These are phyloP conservation scores for Priceomyces haplophilus DNA, from an alignment of 805 yeast genomes.

Conservation along the genomic window DNA sequence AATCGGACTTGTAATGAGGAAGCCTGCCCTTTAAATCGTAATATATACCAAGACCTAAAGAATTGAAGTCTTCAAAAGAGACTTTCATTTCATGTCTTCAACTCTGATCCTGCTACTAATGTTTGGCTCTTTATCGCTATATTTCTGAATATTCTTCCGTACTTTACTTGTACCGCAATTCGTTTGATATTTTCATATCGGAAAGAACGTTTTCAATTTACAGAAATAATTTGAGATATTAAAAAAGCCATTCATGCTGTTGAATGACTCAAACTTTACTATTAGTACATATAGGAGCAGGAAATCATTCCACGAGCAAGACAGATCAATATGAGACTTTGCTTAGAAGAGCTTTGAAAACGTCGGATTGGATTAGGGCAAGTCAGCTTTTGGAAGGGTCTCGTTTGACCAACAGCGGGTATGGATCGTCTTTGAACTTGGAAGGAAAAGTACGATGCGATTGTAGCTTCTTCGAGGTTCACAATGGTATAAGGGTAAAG, in stretches of 20 bases:
- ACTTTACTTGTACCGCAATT: not conserved
- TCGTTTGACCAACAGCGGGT: constrained; percentile 48
- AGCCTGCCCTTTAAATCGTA: constrained; percentile 49
- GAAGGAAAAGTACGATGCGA: constrained; percentile 46
- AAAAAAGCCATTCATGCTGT: too few species aligned
- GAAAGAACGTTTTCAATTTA: too few species aligned
- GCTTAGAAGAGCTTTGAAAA: constrained; percentile 22
- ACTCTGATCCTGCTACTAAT: too few species aligned
- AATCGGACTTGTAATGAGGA: constrained; percentile 75
- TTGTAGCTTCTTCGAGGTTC: constrained; percentile 30
- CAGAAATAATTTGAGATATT: too few species aligned
- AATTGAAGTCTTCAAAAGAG: constrained; percentile 13
- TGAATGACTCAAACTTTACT: not conserved
- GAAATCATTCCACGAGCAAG: constrained; percentile 32
- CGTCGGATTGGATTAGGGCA: constrained; percentile 10
- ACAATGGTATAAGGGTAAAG: constrained; percentile 5
- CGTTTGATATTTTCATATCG: too few species aligned
- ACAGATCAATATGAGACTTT: constrained; percentile 23
- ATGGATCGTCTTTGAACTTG: constrained; percentile 43
- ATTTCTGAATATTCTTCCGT: not conserved
- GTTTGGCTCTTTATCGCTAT: not conserved
- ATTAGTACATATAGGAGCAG: constrained; percentile 53
- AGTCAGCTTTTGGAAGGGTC: constrained; percentile 33
- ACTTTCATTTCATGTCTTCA: not conserved
- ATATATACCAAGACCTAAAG: constrained; percentile 49